Conservation (phyloP, 768 basidiomycete genomes). For the Suillus spraguei region DNA sequence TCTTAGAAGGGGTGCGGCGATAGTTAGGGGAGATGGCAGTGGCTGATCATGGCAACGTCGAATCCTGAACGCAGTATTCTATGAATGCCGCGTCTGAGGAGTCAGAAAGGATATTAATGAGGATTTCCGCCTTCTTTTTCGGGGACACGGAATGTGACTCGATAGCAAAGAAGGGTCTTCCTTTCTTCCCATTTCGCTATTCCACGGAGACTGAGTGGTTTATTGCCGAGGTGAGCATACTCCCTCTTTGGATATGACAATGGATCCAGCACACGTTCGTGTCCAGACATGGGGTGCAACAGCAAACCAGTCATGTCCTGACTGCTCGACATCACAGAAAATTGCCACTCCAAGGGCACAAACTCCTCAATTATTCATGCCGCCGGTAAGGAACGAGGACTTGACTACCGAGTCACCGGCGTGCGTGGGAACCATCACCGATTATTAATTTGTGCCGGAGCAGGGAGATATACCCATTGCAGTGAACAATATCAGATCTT, state of each 20-base stretch:
- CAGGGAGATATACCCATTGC: background rate
- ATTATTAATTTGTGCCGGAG: background rate
- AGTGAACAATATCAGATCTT: constrained; percentile 6
- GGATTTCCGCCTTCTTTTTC: constrained; percentile 1
- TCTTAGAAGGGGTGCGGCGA: background rate
- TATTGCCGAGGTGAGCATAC: too few species aligned
- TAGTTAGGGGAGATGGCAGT: background rate
- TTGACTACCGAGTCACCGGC: background rate
- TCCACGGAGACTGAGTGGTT: background rate
- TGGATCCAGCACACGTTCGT: background rate
- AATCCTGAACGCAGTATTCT: background rate
- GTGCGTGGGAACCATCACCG: background rate
- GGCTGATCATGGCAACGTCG: background rate
- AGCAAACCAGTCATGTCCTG: background rate
- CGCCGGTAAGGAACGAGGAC: background rate
- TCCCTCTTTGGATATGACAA: constrained; percentile 1
- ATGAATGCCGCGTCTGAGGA: background rate
- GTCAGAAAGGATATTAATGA: constrained; percentile 5
- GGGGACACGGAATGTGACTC: background rate
- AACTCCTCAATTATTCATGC: background rate
- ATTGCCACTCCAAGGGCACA: too few species aligned
- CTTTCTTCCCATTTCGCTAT: background rate
- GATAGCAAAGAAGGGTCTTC: background rate
- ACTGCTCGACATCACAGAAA: background rate
- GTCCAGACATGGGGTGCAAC: background rate